phyloP scores from a whole-genome alignment of 31 red algal species.

The Endocladia muricata region DNA sequence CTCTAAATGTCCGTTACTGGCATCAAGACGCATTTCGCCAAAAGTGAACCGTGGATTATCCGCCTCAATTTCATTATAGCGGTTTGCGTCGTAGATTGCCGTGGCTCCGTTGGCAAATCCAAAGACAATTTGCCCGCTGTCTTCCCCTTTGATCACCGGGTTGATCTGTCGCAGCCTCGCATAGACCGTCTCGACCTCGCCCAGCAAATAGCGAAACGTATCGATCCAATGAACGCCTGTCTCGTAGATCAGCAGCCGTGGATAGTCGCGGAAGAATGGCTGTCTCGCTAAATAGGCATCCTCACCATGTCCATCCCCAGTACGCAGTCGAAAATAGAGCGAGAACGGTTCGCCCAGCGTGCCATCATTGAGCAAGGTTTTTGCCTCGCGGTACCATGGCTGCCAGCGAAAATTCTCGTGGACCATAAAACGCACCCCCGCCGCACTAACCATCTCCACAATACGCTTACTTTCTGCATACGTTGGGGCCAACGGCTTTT shows the following conservation, averaged over 20 bases:
- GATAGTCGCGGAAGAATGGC: slow-evolving; percentile 5
- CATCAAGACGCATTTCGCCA: slow-evolving; percentile 10
- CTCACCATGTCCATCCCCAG: background rate
- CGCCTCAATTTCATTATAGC: background rate
- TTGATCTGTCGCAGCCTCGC: slow-evolving; percentile 1
- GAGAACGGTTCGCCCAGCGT: background rate
- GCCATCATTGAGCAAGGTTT: background rate
- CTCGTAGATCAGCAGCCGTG: slow-evolving; percentile 4
- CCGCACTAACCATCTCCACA: background rate
- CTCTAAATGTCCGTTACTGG: background rate
- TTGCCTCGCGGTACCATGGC: background rate
- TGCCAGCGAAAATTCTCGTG: background rate
- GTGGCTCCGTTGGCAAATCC: background rate
- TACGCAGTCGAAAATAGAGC: background rate
- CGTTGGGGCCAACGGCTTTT: background rate
- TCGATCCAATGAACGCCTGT: slow-evolving; percentile 23
- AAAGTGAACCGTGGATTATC: slow-evolving; percentile 1
- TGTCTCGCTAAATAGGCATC: slow-evolving; percentile 7
- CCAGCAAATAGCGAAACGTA: slow-evolving; percentile 21
- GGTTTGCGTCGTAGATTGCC: slow-evolving; percentile 3
- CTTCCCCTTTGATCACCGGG: slow-evolving; percentile 3
- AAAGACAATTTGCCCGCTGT: slow-evolving; percentile 5
- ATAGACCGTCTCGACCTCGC: background rate
- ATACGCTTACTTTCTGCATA: background rate
- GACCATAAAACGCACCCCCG: background rate